Evolutionary conservation across 2,329 filamentous ascomycete species (phyloP), one percentile per base, ranked within the genome.

Genomic region (Penicillium sp.): DNA sequence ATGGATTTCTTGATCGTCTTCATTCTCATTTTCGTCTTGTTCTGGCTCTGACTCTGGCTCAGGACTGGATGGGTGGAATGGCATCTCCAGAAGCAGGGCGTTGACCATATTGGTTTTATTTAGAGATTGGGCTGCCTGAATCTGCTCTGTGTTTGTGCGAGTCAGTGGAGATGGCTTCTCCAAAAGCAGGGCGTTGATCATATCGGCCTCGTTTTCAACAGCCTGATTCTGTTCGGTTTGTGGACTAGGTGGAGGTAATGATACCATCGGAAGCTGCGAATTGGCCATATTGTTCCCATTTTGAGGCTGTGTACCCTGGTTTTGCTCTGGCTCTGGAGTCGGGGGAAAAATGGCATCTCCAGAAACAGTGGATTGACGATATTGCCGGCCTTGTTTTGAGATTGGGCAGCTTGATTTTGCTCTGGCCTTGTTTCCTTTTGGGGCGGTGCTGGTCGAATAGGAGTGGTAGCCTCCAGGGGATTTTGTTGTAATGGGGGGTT

Each of bases 51-150:
- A 7, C 71, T 68, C 66, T 3, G 66, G 33, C 19, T 61, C 59
- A 35, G 69, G 62, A 7, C 58, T 65, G 21, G 65, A 60, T 8
- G 67, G 67, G 7, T 67, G 59, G 53, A 69, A 72, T 44, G 72
- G 73, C 16, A 74, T 61, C 43, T 73, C 67, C 19, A 67, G 50
- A 21, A 75, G 67, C 19, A 42, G 19, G 3, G 19, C 1, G 19
- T 21, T 23, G 39, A 7, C 19, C 3, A 23, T 21, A 5, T 14
- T 23, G 11, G 19, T 23, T 11, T 42, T 19, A 23, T 42, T 23
- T 7, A 21, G 19, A 21, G 39, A 13, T 23, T 13, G 39, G 19
- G 10, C 19, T 21, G 39, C 19, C 39, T 42, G 39, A 23, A 21
- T 42, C 3, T 42, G 39, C 19, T 23, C n/a, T 23, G 19, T 9